Evolutionary conservation across 306 rosid genomes (phyloP).

Genomic region (Amphicarpaea edgeworthii): DNA sequence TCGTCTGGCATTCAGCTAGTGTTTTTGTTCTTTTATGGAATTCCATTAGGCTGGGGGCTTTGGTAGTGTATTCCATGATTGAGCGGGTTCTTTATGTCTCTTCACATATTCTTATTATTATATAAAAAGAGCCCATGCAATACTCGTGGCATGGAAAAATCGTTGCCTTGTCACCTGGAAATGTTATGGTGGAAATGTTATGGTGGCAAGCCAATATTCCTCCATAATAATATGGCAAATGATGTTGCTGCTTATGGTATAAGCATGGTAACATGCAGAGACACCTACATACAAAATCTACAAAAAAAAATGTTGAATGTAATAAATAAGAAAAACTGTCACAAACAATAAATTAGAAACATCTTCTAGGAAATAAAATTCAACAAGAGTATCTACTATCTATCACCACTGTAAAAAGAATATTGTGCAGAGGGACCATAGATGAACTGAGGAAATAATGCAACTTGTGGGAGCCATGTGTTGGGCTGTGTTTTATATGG

Average conservation of each 20-base stretch:
- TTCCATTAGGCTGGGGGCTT: background rate
- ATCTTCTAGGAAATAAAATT: background rate
- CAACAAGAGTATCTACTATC: background rate
- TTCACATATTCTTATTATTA: background rate
- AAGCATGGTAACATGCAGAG: background rate
- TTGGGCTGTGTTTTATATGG: background rate
- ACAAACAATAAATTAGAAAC: slow-evolving; percentile 13
- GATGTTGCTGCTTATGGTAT: background rate
- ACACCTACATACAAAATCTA: background rate
- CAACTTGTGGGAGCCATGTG: background rate
- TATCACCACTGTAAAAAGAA: background rate
- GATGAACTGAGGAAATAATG: slow-evolving; percentile 2
- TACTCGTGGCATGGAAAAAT: slow-evolving; percentile 21
- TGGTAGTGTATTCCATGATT: slow-evolving; percentile 13
- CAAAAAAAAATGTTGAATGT: background rate
- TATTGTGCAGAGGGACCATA: background rate
- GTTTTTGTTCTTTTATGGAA: background rate
- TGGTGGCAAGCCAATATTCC: background rate
- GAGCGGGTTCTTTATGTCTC: background rate
- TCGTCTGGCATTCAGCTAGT: background rate
- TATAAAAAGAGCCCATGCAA: background rate
- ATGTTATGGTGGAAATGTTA: background rate
- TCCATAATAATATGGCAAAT: background rate
- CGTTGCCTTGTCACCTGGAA: background rate
- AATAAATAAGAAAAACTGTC: slow-evolving; percentile 23